Evolutionary conservation across 1,284 basidiomycete genomes (phyloP), one percentile per base, ranked within the genome.

Genomic region (Termitomyces sp.): DNA sequence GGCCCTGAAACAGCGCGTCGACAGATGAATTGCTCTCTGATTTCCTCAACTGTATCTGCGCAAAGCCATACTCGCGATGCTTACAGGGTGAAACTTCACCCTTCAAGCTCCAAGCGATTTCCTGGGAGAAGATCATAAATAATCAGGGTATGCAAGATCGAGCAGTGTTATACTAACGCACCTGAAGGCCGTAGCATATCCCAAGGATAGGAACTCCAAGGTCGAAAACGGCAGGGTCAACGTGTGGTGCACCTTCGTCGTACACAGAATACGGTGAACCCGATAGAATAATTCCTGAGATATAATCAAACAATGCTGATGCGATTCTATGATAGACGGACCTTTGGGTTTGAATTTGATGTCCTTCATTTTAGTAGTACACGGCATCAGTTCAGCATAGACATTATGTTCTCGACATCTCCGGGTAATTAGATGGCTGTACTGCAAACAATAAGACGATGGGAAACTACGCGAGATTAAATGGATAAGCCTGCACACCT

Each of bases 191-290:
- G 73, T 99, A 99, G 72, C 97, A 99, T 59, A 99, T 98, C 46
- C 97, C 97, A 15, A 99, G 79, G 53, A 99, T 86, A 17, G 97
- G 96, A 0, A 98, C 87, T 36, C 90, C 93, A 13, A 91, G 81
- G 41, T 86, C 82, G 66, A 95, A 99, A n/a, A 99, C 88, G n/a
- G 81, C 88, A 17, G 94, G 92, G 72, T 99, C 96, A 45, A 95
- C 94, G 62, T 94, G 92, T 15, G 97, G 97, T 5, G 97, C 89
- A 63, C 89, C 94, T 39, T 82, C 71, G 62, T 96, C 96, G 72
- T 98, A 99, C 17, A 99, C 97, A 39, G 96, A 98, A 76, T 97
- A 99, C 0, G 97, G 97, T 12, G 97, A 98, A 55, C 97, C 97
- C 44, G 95, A 98, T 42, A 99, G 82, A 67, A 99, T 98, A 70